A percentile compares a stretch with the other conserved stretches of the same genome.
Conservation (phyloP, 805 yeast species). For the Hanseniaspora valbyensis region DNA sequence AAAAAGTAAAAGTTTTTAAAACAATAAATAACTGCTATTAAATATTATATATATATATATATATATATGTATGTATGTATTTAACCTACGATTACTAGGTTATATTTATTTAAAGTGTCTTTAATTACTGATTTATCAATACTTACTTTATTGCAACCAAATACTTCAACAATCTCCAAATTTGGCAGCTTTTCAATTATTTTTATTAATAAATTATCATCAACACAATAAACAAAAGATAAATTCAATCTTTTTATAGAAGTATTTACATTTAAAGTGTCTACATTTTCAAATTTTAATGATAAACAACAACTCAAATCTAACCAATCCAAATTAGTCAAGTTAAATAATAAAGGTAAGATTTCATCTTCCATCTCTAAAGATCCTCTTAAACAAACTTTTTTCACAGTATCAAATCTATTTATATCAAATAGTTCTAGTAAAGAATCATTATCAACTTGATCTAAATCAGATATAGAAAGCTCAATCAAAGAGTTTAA, state of each 20-base stretch:
- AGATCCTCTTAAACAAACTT: slow-evolving; percentile 56
- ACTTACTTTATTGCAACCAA: slow-evolving; percentile 65
- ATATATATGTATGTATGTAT: not conserved
- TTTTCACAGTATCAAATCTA: slow-evolving; percentile 46
- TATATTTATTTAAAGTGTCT: slow-evolving; percentile 58
- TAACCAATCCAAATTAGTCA: slow-evolving; percentile 50
- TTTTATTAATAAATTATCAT: slow-evolving; percentile 52
- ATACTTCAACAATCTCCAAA: slow-evolving; percentile 61
- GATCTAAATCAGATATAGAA: slow-evolving; percentile 49
- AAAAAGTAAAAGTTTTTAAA: too few relatives aligned
- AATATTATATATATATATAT: not conserved
- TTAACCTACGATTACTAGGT: slow-evolving; percentile 49
- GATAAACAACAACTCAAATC: slow-evolving; percentile 62
- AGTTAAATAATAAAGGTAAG: slow-evolving; percentile 46
- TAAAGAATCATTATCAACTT: slow-evolving; percentile 60
- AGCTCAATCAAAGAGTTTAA: slow-evolving; percentile 37
- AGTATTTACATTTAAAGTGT: slow-evolving; percentile 38
- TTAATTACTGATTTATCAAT: slow-evolving; percentile 40
- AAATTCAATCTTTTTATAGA: slow-evolving; percentile 57
- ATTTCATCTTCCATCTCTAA: slow-evolving; percentile 53
- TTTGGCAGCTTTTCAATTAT: slow-evolving; percentile 51
- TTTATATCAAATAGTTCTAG: slow-evolving; percentile 40
- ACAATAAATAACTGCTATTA: not conserved
- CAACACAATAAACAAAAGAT: slow-evolving; percentile 70
- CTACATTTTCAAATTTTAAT: slow-evolving; percentile 42